Evolutionary conservation across 306 rosid genomes (phyloP).

Genomic region (Arachis stenosperma): DNA sequence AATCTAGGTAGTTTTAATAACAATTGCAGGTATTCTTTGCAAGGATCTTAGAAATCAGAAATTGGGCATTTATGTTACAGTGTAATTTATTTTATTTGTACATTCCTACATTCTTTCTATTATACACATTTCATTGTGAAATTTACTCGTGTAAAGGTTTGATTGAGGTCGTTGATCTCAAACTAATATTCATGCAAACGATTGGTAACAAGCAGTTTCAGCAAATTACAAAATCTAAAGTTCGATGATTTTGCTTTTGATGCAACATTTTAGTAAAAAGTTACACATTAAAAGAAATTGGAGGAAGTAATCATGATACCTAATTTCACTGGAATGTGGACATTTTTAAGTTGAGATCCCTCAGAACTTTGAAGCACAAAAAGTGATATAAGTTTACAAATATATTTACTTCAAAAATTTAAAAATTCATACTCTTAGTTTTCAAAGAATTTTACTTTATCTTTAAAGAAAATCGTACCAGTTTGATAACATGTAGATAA

Average conservation of each 20-base stretch:
- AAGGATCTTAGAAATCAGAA: slow-evolving; percentile 44
- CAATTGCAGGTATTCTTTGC: slow-evolving; percentile 50
- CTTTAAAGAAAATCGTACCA: too few species aligned
- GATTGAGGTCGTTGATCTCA: slow-evolving; percentile 34
- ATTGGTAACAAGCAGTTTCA: background rate
- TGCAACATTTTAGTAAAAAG: too few species aligned
- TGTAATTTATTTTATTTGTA: slow-evolving; percentile 55
- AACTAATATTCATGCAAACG: background rate
- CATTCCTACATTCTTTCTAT: slow-evolving; percentile 59
- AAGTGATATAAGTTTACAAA: too few species aligned
- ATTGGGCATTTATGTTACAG: slow-evolving; percentile 43
- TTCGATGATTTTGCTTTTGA: background rate
- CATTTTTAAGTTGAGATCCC: too few species aligned
- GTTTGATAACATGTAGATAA: too few species aligned
- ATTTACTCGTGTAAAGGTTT: slow-evolving; percentile 47
- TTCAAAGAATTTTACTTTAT: too few species aligned
- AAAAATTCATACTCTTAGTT: too few species aligned
- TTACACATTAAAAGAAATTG: too few species aligned
- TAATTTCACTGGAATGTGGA: too few species aligned
- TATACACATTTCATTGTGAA: slow-evolving; percentile 46
- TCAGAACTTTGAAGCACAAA: too few species aligned
- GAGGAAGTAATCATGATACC: too few species aligned
- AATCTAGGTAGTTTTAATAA: slow-evolving; percentile 36
- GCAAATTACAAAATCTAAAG: background rate
- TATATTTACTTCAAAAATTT: too few species aligned